Percentiles rank a stretch among this genome's conserved stretches.
phyloP scores from a whole-genome alignment of 2,329 filamentous ascomycete genomes.

The Cordyceps cateniannulata region DNA sequence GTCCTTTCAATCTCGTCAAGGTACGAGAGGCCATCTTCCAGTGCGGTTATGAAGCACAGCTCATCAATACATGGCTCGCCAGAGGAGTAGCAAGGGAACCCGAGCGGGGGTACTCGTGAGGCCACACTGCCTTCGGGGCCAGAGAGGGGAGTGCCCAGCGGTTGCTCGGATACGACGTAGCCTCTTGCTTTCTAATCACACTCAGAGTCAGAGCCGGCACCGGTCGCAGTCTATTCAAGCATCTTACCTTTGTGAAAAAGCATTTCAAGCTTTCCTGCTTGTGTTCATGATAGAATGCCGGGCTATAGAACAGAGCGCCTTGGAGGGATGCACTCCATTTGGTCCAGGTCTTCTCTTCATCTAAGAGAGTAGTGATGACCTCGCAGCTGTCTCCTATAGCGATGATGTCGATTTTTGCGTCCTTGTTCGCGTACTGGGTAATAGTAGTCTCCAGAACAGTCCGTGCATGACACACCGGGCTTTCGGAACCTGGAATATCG shows the following conservation, averaged over 20 bases:
- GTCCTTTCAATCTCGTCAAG: conserved; percentile 48
- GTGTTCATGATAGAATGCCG: conserved; percentile 33
- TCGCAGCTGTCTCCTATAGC: conserved; percentile 63
- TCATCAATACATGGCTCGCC: conserved; percentile 56
- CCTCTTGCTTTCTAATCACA: conserved; percentile 47
- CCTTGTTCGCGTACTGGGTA: conserved; percentile 35
- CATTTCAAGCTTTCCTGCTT: conserved; percentile 29
- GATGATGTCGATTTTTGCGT: conserved; percentile 61
- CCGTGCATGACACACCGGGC: conserved; percentile 53
- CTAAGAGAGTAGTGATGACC: conserved; percentile 51
- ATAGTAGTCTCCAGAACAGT: conserved; percentile 63
- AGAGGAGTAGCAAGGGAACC: conserved; percentile 64
- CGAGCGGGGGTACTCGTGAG: conserved; percentile 38
- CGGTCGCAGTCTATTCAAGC: conserved; percentile 17
- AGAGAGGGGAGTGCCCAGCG: conserved; percentile 46
- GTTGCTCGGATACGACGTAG: conserved; percentile 49
- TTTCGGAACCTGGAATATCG: conserved; percentile 52
- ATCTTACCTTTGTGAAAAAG: conserved; percentile 46
- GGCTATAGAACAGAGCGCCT: conserved; percentile 45
- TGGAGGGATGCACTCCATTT: conserved; percentile 37
- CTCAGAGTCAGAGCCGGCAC: conserved; percentile 12
- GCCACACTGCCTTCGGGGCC: conserved; percentile 43
- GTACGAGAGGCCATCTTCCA: conserved; percentile 51
- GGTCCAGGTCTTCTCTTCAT: conserved; percentile 45
- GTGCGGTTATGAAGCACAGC: conserved; percentile 51